A percentile compares a stretch with the other conserved stretches of the same genome.
Evolutionary conservation across 2,329 filamentous ascomycete genomes (phyloP).

Genomic region (Pseudogymnoascus sp.): DNA sequence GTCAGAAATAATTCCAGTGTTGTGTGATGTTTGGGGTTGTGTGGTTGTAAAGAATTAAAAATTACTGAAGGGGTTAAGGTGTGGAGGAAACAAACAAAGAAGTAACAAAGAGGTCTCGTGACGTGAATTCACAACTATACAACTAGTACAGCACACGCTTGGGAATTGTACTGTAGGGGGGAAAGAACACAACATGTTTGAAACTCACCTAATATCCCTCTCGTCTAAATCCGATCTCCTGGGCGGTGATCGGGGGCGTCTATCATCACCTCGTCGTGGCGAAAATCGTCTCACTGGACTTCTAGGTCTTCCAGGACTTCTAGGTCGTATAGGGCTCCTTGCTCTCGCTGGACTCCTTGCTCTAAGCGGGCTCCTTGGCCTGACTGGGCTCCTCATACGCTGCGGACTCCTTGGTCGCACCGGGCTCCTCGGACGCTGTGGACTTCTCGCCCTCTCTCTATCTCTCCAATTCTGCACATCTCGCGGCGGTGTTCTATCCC

Average conservation of each 20-base stretch:
- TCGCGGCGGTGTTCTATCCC: conserved; percentile 26
- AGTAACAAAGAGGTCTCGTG: neutral
- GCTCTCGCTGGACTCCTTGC: conserved; percentile 34
- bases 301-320: conserved; percentile 19
- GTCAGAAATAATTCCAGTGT: neutral
- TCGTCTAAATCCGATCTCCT: conserved; percentile 25
- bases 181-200: neutral
- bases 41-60: neutral
- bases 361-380: conserved; percentile 26
- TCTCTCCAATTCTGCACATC: conserved; percentile 13
- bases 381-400: conserved; percentile 1
- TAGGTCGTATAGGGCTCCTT: conserved; percentile 13
- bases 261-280: conserved; percentile 29
- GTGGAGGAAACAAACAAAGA: neutral
- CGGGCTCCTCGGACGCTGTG: neutral
- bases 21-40: neutral
- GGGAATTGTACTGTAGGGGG: neutral
- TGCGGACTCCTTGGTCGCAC: neutral
- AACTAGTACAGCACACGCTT: neutral
- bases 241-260: conserved; percentile 29
- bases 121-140: conserved; percentile 1
- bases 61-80: neutral
- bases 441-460: conserved; percentile 12
- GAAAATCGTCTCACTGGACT: conserved; percentile 26
- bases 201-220: conserved; percentile 12